Base-by-base conservation (phyloP, 2,329 filamentous ascomycete genomes). In the Penicillium sumatraense region DNA sequence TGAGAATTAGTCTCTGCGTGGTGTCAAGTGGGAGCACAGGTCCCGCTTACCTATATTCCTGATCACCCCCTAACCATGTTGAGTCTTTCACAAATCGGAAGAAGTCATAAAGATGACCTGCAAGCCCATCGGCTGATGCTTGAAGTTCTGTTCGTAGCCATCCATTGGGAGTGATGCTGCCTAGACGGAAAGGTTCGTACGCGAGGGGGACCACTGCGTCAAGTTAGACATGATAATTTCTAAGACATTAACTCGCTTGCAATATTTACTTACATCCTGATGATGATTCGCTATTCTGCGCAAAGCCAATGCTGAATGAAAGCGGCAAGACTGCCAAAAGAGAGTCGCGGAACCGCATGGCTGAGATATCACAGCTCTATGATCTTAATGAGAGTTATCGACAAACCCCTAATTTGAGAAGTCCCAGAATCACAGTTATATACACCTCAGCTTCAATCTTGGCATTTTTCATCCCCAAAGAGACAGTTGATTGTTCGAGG, bases 21-120 rank as follows among this genome's bases (percentile, higher is more conserved):
- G 29, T 31, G 5, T 14, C 4, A 31, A 31, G 29, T n/a, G 11
- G 9, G 3, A 13, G 11, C n/a, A 5, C 29, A 31, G 11, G 29
- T 3, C 29, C 1, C 2, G 13, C 23, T 20, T 11, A 46, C 42
- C 42, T 46, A 61, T 86, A 86, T 59, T 85, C 82, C 3, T 72
- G 65, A 27, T 72, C 61, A 5, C 82, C 81, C 2, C 81, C 83
- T 2, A 82, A 64, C 82, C 82, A 86, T 14, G 72, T 71, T 3
- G 76, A 79, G 54, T 83, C 66, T 3, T 76, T 72, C 11, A 86
- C 81, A 58, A 77, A 82, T n/a, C 75, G 75, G 68, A 83, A 86
- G 60, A 86, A 86, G 44, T 84, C 78, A 60, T 77, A 76, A 55
- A 81, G 63, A 54, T 84, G 80, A 3, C 84, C 83, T 0, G 80